phyloP scores from a whole-genome alignment of 768 basidiomycete genomes.

The Fibroporia radiculosa region DNA sequence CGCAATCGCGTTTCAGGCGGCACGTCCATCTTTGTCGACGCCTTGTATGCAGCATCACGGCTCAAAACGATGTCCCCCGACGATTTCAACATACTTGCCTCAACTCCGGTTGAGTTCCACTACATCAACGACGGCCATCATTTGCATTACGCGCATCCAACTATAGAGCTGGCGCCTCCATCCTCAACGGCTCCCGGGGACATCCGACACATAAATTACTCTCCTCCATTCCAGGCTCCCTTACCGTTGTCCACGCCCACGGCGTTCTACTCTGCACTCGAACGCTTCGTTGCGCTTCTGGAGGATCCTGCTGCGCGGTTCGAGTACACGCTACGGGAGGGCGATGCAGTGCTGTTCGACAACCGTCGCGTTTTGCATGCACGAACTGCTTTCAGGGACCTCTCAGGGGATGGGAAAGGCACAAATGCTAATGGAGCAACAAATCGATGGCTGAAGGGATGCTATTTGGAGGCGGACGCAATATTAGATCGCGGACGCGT shows the following conservation, averaged over 20 bases:
- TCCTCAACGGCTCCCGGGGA: conserved; percentile 2
- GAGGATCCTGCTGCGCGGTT: conserved; percentile 45
- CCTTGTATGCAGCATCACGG: conserved; percentile 50
- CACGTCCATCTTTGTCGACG: conserved; percentile 81
- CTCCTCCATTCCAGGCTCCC: conserved; percentile 91
- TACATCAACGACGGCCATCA: conserved; percentile 90
- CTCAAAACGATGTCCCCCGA: conserved; percentile 40
- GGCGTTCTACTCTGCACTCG: conserved; percentile 56
- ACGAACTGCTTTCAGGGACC: conserved; percentile 58
- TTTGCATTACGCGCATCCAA: conserved; percentile 62
- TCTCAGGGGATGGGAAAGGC: conserved; percentile 28
- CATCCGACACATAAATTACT: conserved; percentile 78
- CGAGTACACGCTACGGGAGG: conserved; percentile 65
- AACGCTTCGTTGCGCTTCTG: conserved; percentile 49
- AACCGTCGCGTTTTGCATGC: conserved; percentile 88
- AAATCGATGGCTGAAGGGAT: conserved; percentile 88
- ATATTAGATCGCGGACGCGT: conserved; percentile 51
- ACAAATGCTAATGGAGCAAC: conserved; percentile 36
- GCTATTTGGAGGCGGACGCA: conserved; percentile 63
- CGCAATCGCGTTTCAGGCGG: conserved; percentile 82
- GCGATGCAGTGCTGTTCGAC: conserved; percentile 87
- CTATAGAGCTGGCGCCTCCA: conserved; percentile 51
- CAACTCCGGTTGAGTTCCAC: conserved; percentile 73
- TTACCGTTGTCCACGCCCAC: conserved; percentile 46
- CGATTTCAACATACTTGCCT: conserved; percentile 51